A percentile compares a stretch with the other conserved stretches of the same genome.
These are phyloP conservation scores for Taphrina confusa DNA, from an alignment of 1,139 yeast genomes.

Conservation along the genomic window DNA sequence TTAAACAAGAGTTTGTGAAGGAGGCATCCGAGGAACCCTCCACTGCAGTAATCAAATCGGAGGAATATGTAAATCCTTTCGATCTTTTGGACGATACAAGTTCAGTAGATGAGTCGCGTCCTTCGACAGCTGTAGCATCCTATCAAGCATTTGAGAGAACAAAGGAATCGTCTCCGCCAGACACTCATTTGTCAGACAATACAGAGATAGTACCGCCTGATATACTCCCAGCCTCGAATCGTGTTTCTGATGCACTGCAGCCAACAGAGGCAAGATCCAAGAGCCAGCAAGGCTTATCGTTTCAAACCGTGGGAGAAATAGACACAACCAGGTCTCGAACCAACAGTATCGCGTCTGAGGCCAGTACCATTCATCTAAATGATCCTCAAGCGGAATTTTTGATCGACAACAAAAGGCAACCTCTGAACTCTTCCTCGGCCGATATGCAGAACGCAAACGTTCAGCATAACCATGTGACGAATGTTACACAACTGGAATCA, in stretches of 20 bases:
- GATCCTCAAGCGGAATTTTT: background rate
- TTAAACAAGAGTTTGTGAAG: background rate
- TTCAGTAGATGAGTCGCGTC: constrained; percentile 12
- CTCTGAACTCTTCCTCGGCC: background rate
- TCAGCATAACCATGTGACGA: background rate
- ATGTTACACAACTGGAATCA: background rate
- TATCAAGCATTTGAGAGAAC: background rate
- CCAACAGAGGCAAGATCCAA: no score
- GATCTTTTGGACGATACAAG: constrained; percentile 23
- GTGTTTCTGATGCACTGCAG: no score
- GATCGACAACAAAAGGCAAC: background rate
- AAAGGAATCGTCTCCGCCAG: background rate
- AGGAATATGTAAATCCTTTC: constrained; percentile 28
- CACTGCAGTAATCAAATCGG: background rate
- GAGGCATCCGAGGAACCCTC: background rate
- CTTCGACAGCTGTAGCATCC: constrained; percentile 1
- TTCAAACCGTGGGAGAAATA: no score
- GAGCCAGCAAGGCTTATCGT: no score
- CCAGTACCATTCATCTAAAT: constrained; percentile 6
- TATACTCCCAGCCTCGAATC: no score
- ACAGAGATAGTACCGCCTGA: no score
- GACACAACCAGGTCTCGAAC: background rate
- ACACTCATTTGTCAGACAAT: no score
- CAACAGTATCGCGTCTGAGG: background rate
- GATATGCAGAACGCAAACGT: background rate